Conservation (phyloP, 805 yeast species). For the Kuraishia molischiana region DNA sequence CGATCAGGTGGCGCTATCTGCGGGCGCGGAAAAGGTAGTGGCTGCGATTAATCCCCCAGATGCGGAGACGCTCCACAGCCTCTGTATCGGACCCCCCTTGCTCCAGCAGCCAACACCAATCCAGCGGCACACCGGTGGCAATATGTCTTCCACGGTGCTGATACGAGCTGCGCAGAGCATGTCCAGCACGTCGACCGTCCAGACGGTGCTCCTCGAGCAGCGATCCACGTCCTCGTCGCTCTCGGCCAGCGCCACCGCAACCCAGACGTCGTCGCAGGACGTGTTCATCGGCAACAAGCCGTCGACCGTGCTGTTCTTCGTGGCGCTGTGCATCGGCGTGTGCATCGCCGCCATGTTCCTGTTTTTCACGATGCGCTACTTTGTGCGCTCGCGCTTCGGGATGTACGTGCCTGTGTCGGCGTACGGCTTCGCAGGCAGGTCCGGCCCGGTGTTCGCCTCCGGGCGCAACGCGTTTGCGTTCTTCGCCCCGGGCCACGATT, state of each 20-base stretch:
- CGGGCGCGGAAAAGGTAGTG: too few species aligned
- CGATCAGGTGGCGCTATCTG: too few species aligned
- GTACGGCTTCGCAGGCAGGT: conserved; percentile 4
- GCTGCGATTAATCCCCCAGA: too few species aligned
- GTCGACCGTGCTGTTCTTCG: conserved; percentile 52
- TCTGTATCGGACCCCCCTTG: too few species aligned
- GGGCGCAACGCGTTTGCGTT: conserved; percentile 6
- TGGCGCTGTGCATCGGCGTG: conserved; percentile 55
- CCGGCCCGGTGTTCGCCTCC: not conserved
- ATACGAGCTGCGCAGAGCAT: too few species aligned
- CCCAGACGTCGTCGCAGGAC: not conserved
- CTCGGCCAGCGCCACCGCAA: not conserved
- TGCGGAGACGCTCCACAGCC: too few species aligned
- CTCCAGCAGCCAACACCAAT: too few species aligned
- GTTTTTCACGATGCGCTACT: conserved; percentile 52
- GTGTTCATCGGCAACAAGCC: conserved; percentile 35
- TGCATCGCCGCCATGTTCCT: conserved; percentile 44
- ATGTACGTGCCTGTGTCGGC: conserved; percentile 30
- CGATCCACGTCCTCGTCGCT: too few species aligned
- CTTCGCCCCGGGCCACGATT: not conserved
- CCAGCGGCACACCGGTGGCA: too few species aligned
- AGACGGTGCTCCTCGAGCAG: too few species aligned
- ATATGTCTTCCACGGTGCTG: too few species aligned
- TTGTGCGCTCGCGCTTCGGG: conserved; percentile 48
- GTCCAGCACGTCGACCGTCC: too few species aligned